Conservation (phyloP, 345 rosid species). For the Salix brachista region DNA sequence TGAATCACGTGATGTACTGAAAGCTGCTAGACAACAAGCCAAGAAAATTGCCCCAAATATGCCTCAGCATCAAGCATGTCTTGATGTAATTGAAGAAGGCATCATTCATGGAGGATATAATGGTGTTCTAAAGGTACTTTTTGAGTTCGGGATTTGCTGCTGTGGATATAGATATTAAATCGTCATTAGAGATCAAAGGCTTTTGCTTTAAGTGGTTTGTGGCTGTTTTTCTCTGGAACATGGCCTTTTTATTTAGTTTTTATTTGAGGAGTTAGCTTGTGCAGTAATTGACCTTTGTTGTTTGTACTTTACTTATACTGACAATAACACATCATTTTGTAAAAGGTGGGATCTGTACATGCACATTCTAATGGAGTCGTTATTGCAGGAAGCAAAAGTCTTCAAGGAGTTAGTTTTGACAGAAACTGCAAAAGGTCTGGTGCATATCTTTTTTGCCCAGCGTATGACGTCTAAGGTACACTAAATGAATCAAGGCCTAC, state of each 20-base stretch:
- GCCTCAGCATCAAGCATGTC: constrained; percentile 86
- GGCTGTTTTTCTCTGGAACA: not conserved
- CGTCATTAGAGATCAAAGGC: no score
- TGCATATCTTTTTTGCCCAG: constrained; percentile 85
- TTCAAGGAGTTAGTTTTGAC: constrained; percentile 66
- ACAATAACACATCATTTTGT: not conserved
- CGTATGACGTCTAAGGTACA: constrained; percentile 80
- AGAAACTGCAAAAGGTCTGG: constrained; percentile 76
- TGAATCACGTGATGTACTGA: constrained; percentile 66
- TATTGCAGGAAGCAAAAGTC: constrained; percentile 75
- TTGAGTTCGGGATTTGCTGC: not conserved
- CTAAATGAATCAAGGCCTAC: not conserved
- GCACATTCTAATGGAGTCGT: constrained; percentile 11
- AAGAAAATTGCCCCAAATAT: constrained; percentile 75
- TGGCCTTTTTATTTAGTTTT: constrained; percentile 3
- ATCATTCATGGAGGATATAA: constrained; percentile 83
- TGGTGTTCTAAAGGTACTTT: constrained; percentile 75
- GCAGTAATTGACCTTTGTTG: not conserved
- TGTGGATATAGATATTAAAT: not conserved
- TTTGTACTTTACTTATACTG: not conserved
- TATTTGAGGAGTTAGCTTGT: not conserved
- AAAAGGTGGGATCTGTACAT: not conserved
- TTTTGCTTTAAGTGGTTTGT: not conserved
- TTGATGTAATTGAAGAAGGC: constrained; percentile 93
- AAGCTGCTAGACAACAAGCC: constrained; percentile 57